phyloP scores from a whole-genome alignment of 805 yeast species.

The Kazachstania bromeliacearum region DNA sequence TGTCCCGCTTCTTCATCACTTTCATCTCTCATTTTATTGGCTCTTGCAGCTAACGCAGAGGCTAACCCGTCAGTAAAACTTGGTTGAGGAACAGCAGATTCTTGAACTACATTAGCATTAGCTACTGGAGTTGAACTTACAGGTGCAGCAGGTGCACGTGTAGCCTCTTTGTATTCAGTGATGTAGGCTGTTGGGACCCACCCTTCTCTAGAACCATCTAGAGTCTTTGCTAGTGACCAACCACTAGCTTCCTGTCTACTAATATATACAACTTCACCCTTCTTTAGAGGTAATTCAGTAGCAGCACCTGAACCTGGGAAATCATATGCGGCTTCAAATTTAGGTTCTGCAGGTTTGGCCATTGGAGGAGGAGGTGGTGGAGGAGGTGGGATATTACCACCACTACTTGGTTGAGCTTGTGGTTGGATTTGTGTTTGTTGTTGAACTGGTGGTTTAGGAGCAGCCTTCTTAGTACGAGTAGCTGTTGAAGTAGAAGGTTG shows the following conservation, averaged over 20 bases:
- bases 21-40: constrained; percentile 48
- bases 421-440: constrained; percentile 13
- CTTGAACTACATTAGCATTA: not conserved
- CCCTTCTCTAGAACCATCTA: constrained; percentile 75
- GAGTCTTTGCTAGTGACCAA: constrained; percentile 83
- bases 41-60: constrained; percentile 74
- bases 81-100: constrained; percentile 8
- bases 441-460: constrained; percentile 16
- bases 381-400: constrained; percentile 34
- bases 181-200: constrained; percentile 98
- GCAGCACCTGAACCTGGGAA: constrained; percentile 81
- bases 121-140: constrained; percentile 3
- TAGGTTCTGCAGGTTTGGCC: constrained; percentile 58
- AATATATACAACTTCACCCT: constrained; percentile 68
- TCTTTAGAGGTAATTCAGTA: constrained; percentile 66
- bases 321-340: constrained; percentile 78
- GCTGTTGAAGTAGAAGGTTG: constrained; percentile 48
- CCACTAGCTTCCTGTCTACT: constrained; percentile 72
- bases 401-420: constrained; percentile 5
- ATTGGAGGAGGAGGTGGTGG: constrained; percentile 70
- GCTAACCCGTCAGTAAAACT: constrained; percentile 77
- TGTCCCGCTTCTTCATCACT: constrained; percentile 65
- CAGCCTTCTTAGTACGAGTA: constrained; percentile 30
- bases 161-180: constrained; percentile 39
- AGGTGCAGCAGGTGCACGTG: constrained; percentile 31